Evolutionary conservation across 768 basidiomycete genomes (phyloP).

Genomic region (Tulasnella calospora): DNA sequence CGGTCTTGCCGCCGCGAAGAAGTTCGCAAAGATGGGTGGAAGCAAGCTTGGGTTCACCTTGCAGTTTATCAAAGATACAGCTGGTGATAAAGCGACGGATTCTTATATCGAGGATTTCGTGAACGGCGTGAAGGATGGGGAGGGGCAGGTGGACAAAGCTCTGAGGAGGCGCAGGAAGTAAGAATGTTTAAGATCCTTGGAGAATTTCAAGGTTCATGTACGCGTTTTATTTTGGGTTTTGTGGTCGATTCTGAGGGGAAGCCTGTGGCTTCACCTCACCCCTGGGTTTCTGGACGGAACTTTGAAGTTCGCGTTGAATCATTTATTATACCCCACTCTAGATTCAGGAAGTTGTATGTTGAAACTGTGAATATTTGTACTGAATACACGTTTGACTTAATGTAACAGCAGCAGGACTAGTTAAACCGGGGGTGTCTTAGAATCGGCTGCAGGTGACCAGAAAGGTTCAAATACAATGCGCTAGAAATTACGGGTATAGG

Average conservation of each 20-base stretch:
- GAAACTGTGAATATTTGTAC: not conserved
- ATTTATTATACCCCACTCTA: not conserved
- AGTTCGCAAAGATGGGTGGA: constrained; percentile 48
- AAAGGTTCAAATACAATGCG: not conserved
- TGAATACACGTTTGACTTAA: not conserved
- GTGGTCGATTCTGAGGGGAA: not conserved
- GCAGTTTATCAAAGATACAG: constrained; percentile 42
- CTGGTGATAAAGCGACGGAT: constrained; percentile 40
- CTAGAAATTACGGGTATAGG: not conserved
- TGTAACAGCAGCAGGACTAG: not conserved
- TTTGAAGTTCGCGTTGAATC: not conserved
- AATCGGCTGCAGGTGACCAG: not conserved
- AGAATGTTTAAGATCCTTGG: not conserved
- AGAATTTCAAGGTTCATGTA: not conserved
- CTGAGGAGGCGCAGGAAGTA: constrained; percentile 22
- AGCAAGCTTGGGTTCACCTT: constrained; percentile 56
- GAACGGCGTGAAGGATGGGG: constrained; percentile 48
- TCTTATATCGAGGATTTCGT: constrained; percentile 47
- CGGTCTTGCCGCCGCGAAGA: constrained; percentile 52
- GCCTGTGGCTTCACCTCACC: not conserved
- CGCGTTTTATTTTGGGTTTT: not conserved
- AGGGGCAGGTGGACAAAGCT: constrained; percentile 33
- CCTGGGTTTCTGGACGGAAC: not conserved
- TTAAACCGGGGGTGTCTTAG: not conserved
- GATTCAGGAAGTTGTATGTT: not conserved